A percentile compares a stretch with the other conserved stretches of the same genome.
phyloP scores from a whole-genome alignment of 306 rosid species.

The Acacia crassicarpa region DNA sequence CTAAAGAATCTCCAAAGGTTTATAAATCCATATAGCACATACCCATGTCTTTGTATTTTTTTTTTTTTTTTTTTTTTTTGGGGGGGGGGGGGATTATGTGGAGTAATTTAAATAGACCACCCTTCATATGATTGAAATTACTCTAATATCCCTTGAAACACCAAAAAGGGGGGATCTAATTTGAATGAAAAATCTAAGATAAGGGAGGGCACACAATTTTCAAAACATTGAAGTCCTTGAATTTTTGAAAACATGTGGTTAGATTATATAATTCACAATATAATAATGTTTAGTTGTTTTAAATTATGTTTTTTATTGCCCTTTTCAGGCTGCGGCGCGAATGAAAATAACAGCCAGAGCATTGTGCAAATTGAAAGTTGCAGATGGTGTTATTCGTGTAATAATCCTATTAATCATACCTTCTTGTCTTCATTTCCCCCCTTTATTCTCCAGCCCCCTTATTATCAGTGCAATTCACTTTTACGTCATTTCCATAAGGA shows the following conservation, averaged over 20 bases:
- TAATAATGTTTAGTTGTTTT: slow-evolving; percentile 3
- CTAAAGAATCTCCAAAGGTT: slow-evolving; percentile 94
- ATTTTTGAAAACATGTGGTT: neutral
- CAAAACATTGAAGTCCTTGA: neutral
- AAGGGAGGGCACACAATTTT: neutral
- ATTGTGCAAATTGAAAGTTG: slow-evolving; percentile 66
- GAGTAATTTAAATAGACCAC: neutral
- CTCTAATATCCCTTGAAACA: neutral
- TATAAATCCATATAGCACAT: slow-evolving; percentile 1
- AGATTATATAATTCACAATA: neutral
- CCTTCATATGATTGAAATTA: neutral
- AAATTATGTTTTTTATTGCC: slow-evolving; percentile 19
- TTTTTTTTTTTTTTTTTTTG: too few species aligned
- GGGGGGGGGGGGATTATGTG: neutral
- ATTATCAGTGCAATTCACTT: neutral
- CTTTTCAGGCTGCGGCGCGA: slow-evolving; percentile 83
- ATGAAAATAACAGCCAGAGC: slow-evolving; percentile 80
- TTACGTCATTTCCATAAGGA: neutral
- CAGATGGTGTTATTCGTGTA: slow-evolving; percentile 92
- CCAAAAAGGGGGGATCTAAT: neutral
- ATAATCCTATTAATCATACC: slow-evolving; percentile 37
- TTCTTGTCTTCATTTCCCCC: neutral
- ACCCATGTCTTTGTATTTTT: neutral
- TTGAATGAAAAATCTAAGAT: neutral
- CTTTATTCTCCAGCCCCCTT: neutral